phyloP scores from a whole-genome alignment of 2,329 filamentous ascomycete genomes.

The Sclerotinia spermophila region DNA sequence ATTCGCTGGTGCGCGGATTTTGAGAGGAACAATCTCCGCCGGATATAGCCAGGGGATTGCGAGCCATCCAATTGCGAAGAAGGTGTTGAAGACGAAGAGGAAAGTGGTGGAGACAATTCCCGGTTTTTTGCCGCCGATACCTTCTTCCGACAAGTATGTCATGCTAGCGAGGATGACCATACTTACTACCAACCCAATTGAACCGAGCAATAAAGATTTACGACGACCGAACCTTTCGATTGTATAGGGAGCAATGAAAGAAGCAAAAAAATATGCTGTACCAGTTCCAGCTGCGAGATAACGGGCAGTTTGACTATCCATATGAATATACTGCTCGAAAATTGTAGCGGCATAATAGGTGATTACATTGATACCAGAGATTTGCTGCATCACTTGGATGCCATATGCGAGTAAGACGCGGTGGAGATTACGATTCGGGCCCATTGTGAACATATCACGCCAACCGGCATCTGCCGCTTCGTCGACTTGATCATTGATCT shows the following conservation, averaged over 20 bases:
- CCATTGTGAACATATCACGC: constrained; percentile 17
- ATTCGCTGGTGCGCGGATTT: constrained; percentile 54
- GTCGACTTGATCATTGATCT: constrained; percentile 35
- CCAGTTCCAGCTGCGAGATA: constrained; percentile 52
- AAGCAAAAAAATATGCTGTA: constrained; percentile 8
- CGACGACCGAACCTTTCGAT: constrained; percentile 61
- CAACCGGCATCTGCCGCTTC: neutral
- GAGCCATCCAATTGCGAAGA: constrained; percentile 51
- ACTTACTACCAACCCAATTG: constrained; percentile 62
- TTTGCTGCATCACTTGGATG: constrained; percentile 56
- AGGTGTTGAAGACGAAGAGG: constrained; percentile 51
- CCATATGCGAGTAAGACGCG: constrained; percentile 68
- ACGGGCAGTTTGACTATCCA: constrained; percentile 46
- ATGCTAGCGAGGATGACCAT: constrained; percentile 40
- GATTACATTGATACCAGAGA: constrained; percentile 43
- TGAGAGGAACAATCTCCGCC: constrained; percentile 52
- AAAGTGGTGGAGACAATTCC: constrained; percentile 30
- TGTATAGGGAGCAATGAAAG: constrained; percentile 38
- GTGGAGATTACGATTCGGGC: constrained; percentile 48
- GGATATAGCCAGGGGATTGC: constrained; percentile 47
- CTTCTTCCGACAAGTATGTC: constrained; percentile 43
- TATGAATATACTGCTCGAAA: constrained; percentile 47
- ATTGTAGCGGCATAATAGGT: constrained; percentile 49
- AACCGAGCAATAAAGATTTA: constrained; percentile 68
- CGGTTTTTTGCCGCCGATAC: constrained; percentile 19